phyloP scores from a whole-genome alignment of 2,329 filamentous ascomycete species.

The Chaetomium strumarium region DNA sequence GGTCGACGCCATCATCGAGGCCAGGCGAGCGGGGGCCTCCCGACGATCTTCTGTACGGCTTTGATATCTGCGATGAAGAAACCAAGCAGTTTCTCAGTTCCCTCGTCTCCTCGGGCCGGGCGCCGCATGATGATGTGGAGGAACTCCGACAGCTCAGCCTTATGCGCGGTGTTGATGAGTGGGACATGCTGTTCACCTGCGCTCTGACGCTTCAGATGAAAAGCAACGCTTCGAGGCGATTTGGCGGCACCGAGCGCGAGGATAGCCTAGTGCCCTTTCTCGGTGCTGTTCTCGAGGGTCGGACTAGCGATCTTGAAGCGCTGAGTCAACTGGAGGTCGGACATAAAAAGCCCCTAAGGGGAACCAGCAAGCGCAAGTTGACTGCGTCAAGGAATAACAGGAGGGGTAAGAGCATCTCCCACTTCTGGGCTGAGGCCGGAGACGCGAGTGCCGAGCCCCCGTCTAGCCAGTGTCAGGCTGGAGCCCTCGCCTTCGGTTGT shows the following conservation, averaged over 20 bases:
- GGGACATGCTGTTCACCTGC: conserved; percentile 30
- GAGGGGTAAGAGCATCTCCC: conserved; percentile 7
- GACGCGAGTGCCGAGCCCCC: neutral
- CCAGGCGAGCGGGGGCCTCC: conserved; percentile 8
- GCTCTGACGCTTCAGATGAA: conserved; percentile 27
- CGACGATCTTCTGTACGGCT: conserved; percentile 30
- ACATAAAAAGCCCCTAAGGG: neutral
- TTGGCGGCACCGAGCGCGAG: neutral
- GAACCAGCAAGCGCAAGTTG: neutral
- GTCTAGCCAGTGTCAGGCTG: neutral
- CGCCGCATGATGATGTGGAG: conserved; percentile 25
- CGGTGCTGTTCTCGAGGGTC: conserved; percentile 1
- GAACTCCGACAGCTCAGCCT: conserved; percentile 27
- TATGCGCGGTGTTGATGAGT: conserved; percentile 30
- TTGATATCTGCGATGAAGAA: conserved; percentile 27
- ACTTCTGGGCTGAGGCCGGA: conserved; percentile 13
- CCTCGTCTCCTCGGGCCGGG: conserved; percentile 24
- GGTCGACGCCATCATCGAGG: neutral
- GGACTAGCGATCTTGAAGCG: neutral
- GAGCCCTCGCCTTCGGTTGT: no score
- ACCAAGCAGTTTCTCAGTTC: conserved; percentile 27
- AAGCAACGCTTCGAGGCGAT: neutral
- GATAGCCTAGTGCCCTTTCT: conserved; percentile 16
- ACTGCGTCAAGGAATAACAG: neutral
- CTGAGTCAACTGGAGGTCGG: neutral